Percentiles rank a stretch among this genome's conserved stretches.
phyloP scores from a whole-genome alignment of 495 filamentous ascomycete species.

The Aspergillus baeticus region DNA sequence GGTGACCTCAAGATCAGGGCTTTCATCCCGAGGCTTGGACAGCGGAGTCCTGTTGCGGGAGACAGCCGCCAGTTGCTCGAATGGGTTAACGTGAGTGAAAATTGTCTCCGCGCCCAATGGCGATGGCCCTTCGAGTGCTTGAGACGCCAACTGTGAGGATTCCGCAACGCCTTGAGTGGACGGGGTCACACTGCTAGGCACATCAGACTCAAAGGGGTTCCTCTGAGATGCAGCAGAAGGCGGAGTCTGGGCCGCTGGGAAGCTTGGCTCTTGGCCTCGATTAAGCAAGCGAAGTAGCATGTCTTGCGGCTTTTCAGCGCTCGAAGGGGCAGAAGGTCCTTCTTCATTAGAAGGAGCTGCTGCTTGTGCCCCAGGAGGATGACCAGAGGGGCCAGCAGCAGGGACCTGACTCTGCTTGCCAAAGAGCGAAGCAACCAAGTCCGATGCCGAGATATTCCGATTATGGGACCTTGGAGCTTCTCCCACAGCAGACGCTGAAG shows the following conservation, averaged over 20 bases:
- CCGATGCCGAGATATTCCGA: slow-evolving; percentile 59
- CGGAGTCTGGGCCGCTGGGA: slow-evolving; percentile 13
- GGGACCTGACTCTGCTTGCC: slow-evolving; percentile 32
- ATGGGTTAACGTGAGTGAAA: slow-evolving; percentile 80
- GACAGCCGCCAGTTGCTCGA: slow-evolving; percentile 70
- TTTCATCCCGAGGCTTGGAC: slow-evolving; percentile 38
- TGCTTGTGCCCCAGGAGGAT: slow-evolving; percentile 7
- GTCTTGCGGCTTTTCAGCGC: slow-evolving; percentile 58
- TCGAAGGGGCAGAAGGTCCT: slow-evolving; percentile 23
- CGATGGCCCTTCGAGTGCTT: slow-evolving; percentile 28
- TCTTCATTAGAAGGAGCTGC: slow-evolving; percentile 28
- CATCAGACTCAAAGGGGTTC: not conserved
- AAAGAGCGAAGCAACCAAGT: slow-evolving; percentile 63
- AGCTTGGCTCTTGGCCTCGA: slow-evolving; percentile 29
- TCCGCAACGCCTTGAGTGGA: slow-evolving; percentile 29
- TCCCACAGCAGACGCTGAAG: slow-evolving; percentile 34
- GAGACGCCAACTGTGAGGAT: slow-evolving; percentile 18
- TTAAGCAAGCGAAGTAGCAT: slow-evolving; percentile 65
- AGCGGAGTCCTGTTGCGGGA: slow-evolving; percentile 55
- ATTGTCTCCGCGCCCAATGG: slow-evolving; percentile 43
- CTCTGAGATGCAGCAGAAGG: slow-evolving; percentile 19
- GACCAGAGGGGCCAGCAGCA: slow-evolving; percentile 17
- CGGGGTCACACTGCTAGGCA: slow-evolving; percentile 6
- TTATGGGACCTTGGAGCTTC: slow-evolving; percentile 42
- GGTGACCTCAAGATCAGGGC: slow-evolving; percentile 31